phyloP scores from a whole-genome alignment of 2,329 filamentous ascomycete species.

The Graphilbum fragrans region DNA sequence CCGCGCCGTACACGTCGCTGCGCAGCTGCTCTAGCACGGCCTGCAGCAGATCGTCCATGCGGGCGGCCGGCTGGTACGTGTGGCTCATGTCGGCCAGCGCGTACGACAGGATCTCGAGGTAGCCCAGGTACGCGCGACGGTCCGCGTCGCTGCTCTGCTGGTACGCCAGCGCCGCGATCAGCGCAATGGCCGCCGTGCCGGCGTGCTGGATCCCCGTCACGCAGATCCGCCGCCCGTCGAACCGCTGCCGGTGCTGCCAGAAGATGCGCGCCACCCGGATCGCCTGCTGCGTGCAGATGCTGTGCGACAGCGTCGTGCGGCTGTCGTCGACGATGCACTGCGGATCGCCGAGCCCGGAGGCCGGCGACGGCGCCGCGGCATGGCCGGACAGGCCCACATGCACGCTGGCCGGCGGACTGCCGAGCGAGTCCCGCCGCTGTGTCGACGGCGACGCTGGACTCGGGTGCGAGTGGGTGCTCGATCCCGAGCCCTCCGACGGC shows the following conservation, averaged over 20 bases:
- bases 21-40: constrained; percentile 38
- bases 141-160: constrained; percentile 21
- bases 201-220: constrained; percentile 39
- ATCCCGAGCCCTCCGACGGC: constrained; percentile 17
- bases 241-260: constrained; percentile 40
- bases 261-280: constrained; percentile 40
- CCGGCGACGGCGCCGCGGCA: neutral
- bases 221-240: constrained; percentile 37
- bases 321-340: constrained; percentile 24
- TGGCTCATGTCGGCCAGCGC: constrained; percentile 39
- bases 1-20: constrained; percentile 3
- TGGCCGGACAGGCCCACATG: neutral
- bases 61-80: constrained; percentile 38
- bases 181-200: constrained; percentile 39
- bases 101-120: constrained; percentile 38
- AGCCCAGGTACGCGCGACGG: constrained; percentile 26
- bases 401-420: too few species aligned
- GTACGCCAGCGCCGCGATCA: constrained; percentile 35
- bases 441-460: too few species aligned
- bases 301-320: constrained; percentile 33
- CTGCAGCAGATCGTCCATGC: constrained; percentile 39
- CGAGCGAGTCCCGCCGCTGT: constrained; percentile 2
- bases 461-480: constrained; percentile 9
- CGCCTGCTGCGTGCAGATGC: constrained; percentile 42
- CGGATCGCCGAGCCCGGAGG: constrained; percentile 17